These are phyloP conservation scores for Skeletonema tropicum DNA, from an alignment of 108 stramenopile species.

Conservation along the genomic window DNA sequence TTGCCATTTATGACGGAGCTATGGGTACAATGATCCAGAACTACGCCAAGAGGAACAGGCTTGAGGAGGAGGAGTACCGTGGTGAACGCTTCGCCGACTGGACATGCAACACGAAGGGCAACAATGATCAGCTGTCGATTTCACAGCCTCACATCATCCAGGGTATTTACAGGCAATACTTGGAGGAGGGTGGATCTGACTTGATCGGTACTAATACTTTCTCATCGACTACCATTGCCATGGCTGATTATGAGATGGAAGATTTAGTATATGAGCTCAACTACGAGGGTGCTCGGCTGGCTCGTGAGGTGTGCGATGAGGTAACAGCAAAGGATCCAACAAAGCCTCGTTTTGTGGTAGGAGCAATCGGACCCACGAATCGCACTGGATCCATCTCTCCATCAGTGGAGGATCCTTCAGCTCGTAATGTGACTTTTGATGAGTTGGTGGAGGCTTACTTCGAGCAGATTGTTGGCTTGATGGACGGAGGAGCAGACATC, in stretches of 20 bases:
- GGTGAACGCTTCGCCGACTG: slow-evolving; percentile 96
- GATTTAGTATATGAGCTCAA: slow-evolving; percentile 94
- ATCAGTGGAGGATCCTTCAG: slow-evolving; percentile 93
- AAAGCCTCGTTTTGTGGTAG: slow-evolving; percentile 96
- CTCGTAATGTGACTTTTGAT: slow-evolving; percentile 97
- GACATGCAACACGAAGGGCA: slow-evolving; percentile 93
- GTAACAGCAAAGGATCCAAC: slow-evolving; percentile 93
- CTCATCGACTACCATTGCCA: slow-evolving; percentile 97
- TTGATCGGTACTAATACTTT: slow-evolving; percentile 99
- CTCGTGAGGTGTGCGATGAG: slow-evolving; percentile 97
- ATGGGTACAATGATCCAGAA: slow-evolving; percentile 99
- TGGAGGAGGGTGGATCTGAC: slow-evolving; percentile 91
- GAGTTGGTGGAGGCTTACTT: slow-evolving; percentile 98
- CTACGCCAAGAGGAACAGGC: slow-evolving; percentile 89
- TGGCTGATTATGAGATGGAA: slow-evolving; percentile 99
- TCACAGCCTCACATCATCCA: slow-evolving; percentile 95
- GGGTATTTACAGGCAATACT: slow-evolving; percentile 93
- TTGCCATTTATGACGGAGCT: slow-evolving; percentile 97
- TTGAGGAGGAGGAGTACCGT: slow-evolving; percentile 96
- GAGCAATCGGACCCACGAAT: slow-evolving; percentile 98
- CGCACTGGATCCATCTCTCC: slow-evolving; percentile 97
- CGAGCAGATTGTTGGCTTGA: slow-evolving; percentile 92
- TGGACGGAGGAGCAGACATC: slow-evolving; percentile 96
- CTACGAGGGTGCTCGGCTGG: slow-evolving; percentile 91
- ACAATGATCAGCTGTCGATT: slow-evolving; percentile 98